Evolutionary conservation across 257 asterid genomes (phyloP), one percentile per base, ranked within the genome.

Genomic region (Solanum gandarillasii): DNA sequence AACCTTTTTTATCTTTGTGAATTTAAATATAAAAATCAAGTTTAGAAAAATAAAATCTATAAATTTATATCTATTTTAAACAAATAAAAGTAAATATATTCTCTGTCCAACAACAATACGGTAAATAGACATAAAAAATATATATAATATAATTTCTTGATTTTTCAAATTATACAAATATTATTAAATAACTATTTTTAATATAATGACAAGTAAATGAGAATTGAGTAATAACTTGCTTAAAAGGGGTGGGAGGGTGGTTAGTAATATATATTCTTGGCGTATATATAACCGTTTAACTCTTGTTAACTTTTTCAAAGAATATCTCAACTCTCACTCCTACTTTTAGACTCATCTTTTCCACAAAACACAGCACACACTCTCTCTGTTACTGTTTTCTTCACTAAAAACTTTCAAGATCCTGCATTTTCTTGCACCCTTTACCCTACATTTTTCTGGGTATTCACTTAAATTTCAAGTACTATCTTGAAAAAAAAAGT

Each of bases 391-490:
- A 27, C 65, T 46, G 52, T 43, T 7, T 27, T 25, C 16, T 79
- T 79, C 84, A 43, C 84, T 43, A 46, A 46, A 46, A 43, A 21
- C 25, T 65, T 43, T 48, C 86, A 82, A 82, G 84, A 48, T 82
- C 38, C 39, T 82, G 31, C 70, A 82, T 31, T 82, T 82, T 82
- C 86, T 82, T 82, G 86, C 86, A 82, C 86, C 86, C 86, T 48
- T 82, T 82, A 27, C 41, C 68, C 16, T 81, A 18, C 70, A 46
- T 29, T 81, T 81, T 46, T 46, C 39, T 81, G 85, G 41, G 85
- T 81, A 46, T 46, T 81, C 85, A 81, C 32, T 46, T 23, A 48
- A 29, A 43, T 27, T 81, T n/a, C 41, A 27, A 43, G 27, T 21
- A 12, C 23, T 27, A 7, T 43, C 67, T 79, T 43, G 10, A 7